phyloP scores from a whole-genome alignment of 805 yeast genomes.

The Candida sonorensis region DNA sequence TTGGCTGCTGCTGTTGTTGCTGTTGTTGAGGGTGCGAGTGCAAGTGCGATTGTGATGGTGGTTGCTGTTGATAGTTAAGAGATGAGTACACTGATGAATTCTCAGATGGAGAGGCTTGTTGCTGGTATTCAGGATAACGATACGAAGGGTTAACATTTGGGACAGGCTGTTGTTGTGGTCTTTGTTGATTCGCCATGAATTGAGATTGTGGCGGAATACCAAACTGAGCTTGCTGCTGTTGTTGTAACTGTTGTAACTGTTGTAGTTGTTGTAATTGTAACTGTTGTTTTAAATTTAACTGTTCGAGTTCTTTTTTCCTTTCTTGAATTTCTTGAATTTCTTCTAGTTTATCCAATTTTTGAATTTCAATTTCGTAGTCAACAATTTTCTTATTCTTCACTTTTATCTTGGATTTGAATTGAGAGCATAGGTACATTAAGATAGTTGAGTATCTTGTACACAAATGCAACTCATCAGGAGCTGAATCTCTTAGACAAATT shows the following conservation, averaged over 20 bases:
- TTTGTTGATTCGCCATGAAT: slow-evolving; percentile 1
- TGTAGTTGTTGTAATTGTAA: slow-evolving; percentile 4
- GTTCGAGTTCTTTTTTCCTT: slow-evolving; percentile 3
- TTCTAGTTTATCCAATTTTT: slow-evolving; percentile 8
- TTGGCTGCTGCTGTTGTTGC: background rate
- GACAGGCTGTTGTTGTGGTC: slow-evolving; percentile 1
- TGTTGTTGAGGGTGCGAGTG: background rate
- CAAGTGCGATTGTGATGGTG: background rate
- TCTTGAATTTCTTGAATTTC: slow-evolving; percentile 4
- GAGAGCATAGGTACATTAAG: slow-evolving; percentile 67
- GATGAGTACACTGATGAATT: no score
- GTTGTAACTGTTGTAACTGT: slow-evolving; percentile 1
- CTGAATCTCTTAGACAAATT: slow-evolving; percentile 64
- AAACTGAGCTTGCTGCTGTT: slow-evolving; percentile 1
- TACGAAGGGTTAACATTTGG: no score
- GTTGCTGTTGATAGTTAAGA: no score
- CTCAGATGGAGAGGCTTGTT: no score
- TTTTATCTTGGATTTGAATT: slow-evolving; percentile 45
- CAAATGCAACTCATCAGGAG: slow-evolving; percentile 85
- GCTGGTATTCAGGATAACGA: no score
- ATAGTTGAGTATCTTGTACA: slow-evolving; percentile 76
- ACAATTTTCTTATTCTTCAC: slow-evolving; percentile 16
- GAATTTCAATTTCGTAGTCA: slow-evolving; percentile 21
- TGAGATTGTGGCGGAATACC: background rate
- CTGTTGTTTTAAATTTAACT: no score